These are phyloP conservation scores for Biscutella auriculata DNA, from an alignment of 441 rosid genomes.

Conservation along the genomic window DNA sequence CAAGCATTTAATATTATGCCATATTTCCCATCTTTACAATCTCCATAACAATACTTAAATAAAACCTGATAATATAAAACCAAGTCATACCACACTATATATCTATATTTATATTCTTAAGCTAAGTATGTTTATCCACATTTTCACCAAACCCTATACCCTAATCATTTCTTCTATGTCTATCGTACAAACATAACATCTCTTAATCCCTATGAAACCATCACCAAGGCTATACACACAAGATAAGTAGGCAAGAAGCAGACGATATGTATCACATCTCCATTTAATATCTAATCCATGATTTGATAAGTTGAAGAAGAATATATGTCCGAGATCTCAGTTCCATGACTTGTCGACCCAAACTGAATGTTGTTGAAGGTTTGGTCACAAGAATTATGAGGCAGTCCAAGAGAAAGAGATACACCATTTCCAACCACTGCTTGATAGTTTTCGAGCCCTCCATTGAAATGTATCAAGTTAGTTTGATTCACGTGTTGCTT, in stretches of 20 bases:
- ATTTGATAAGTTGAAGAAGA: constrained; percentile 5
- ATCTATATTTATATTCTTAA: neutral
- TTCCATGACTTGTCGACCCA: constrained; percentile 28
- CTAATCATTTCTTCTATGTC: neutral
- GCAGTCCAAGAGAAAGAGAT: constrained; percentile 56
- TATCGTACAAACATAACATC: neutral
- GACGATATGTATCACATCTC: constrained; percentile 29
- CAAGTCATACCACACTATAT: neutral
- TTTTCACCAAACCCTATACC: constrained; percentile 4
- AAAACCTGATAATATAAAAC: neutral
- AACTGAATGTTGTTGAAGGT: constrained; percentile 32
- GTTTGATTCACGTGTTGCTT: constrained; percentile 12
- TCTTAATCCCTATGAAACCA: neutral
- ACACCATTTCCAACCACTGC: constrained; percentile 37
- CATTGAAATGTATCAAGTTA: constrained; percentile 28
- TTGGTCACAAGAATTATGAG: constrained; percentile 36
- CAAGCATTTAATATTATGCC: neutral
- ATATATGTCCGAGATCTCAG: constrained; percentile 7
- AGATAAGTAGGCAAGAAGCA: constrained; percentile 16
- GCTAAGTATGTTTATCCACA: neutral
- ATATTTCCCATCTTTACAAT: neutral
- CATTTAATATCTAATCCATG: constrained; percentile 12
- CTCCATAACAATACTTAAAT: neutral
- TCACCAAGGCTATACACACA: neutral
- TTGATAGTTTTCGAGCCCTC: constrained; percentile 26